Conservation (phyloP, 192 early-diverging fungal genomes). For the Podila clonocystis region DNA sequence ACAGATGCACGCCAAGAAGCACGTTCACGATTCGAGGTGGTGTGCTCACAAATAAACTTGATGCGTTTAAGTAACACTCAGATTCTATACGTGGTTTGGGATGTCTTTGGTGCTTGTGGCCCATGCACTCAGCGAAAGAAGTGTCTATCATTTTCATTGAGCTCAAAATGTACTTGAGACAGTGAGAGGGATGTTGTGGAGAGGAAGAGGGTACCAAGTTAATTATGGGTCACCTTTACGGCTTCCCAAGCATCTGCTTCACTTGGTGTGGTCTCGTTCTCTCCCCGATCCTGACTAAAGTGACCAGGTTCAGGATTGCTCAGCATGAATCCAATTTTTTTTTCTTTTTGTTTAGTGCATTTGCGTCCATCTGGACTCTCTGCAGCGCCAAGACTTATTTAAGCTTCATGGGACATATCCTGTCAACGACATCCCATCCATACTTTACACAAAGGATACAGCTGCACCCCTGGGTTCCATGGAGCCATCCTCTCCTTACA, state of each 20-base stretch:
- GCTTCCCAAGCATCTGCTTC: no score
- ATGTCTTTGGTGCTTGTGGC: constrained; percentile 2
- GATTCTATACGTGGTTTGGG: neutral
- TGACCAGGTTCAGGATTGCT: constrained; percentile 23
- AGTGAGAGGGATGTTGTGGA: neutral
- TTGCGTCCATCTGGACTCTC: neutral
- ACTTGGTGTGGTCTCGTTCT: no score
- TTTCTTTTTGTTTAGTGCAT: neutral
- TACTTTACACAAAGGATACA: no score
- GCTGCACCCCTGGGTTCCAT: no score
- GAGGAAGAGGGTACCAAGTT: neutral
- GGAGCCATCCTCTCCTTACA: no score
- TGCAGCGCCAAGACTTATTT: no score
- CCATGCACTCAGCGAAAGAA: neutral
- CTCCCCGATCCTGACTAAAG: constrained; percentile 8
- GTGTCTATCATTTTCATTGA: neutral
- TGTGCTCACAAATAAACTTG: neutral
- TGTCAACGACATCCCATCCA: no score
- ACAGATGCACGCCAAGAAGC: constrained; percentile 25
- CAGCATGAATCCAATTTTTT: constrained; percentile 14
- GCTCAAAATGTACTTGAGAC: neutral
- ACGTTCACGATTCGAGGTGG: constrained; percentile 3
- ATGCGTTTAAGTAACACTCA: no score
- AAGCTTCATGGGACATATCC: no score
- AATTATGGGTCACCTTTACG: no score